Base-by-base conservation (phyloP, 306 rosid genomes). In the Malus orientalis region DNA sequence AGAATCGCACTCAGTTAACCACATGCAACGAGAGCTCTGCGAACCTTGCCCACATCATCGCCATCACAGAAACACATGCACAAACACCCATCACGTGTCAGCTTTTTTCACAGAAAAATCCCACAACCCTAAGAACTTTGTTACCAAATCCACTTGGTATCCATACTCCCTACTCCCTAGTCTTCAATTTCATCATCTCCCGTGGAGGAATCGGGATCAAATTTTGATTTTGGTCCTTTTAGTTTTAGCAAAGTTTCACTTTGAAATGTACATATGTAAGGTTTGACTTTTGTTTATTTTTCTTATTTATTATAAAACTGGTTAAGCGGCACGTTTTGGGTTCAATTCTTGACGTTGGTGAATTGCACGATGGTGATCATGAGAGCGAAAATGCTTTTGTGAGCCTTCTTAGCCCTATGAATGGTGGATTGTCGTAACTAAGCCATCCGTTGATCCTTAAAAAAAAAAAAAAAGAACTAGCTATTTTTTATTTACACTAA, bases 51-150 rank as follows among this genome's bases (percentile, higher is more conserved):
- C 71, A 81, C 82, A 77, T 87, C 88, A 83, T 81, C 83, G 84
- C 79, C 76, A 42, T 81, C 83, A 65, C 85, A 33, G 84, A 77
- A 83, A 83, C 85, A 85, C 82, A 83, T 86, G 89, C 88, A 79
- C 63, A 78, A 42, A 71, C 66, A 40, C 32, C 3, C 32, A 3
- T 55, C 88, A 83, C 85, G 83, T 82, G 82, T 79, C 83, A 22
- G 30, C 58, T 5, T 59, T 47, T 49, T 20, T 8, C 22, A 33
- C 33, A 20, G 4, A 55, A 15, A 20, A 7, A 33, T 2, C 7
- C 7, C 22, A 18, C 3, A n/a, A 54, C 15, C 7, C 51, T 13
- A 53, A 53, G 13, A 32, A 14, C 3, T 32, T 30, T 63, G 42
- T 63, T 14, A 63, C 44, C 51, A 71, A 22, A 5, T 59, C 40